Base-by-base conservation (phyloP, 352 stramenopile species). In the Aphanomyces stellatus region DNA sequence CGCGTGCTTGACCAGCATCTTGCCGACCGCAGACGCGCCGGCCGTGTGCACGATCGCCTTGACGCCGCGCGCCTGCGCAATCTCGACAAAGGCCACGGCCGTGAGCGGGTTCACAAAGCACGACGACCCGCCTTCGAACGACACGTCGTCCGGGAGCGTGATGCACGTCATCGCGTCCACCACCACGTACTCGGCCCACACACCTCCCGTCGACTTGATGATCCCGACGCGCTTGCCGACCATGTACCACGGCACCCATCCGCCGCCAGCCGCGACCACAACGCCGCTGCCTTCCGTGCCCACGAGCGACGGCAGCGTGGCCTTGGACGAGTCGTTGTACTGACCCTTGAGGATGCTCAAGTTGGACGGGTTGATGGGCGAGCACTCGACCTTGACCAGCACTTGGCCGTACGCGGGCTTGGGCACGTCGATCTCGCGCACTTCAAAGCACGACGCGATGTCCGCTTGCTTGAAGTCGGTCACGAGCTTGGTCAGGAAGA, bases 31-130 rank as follows among this genome's bases (percentile, higher is more conserved):
- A 15, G 69, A 76, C 22, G 51, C 60, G 17, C 70, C 72, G 10
- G 70, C 72, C 3, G 70, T 76, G 30, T 73, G 63, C 19, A 76
- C 59, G 7, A 74, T 71, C 2, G 43, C 35, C 51, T 75, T 76
- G 69, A 62, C 56, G 35, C 53, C 41, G 7, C 37, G 48, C 8
- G 66, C 64, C 30, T 46, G 62, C 6, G 70, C 71, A 3, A 66
- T 57, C 34, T 76, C 64, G 13, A 76, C 51, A 72, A 76, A 70
- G 3, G 51, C 42, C 4, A 73, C 43, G 11, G 66, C 70, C 3
- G 70, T 76, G 0, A 71, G 22, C 4, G 71, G 71, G 37, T 76
- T 76, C 1, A 76, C 62, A 59, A 76, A 71, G 42, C 53, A 42
- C 11, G 65, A 55, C 17, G 62, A 41, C 19, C 53, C 71, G 25